Conservation (phyloP, 2,329 filamentous ascomycete genomes). For the Botrytis tulipae region DNA sequence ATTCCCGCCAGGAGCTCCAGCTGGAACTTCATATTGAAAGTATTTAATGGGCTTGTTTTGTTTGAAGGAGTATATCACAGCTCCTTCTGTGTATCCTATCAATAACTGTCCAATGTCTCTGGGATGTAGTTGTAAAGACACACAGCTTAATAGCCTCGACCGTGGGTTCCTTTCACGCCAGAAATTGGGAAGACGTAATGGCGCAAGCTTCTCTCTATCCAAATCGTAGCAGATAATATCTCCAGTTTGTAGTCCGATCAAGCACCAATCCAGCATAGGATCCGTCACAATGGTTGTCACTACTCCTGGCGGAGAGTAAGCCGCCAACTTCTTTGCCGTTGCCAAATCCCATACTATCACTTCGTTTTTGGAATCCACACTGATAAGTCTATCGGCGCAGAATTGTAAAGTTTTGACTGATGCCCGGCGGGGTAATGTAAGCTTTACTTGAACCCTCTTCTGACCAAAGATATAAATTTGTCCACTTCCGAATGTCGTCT, state of each 20-base stretch:
- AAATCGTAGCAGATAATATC: constrained; percentile 92
- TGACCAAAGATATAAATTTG: constrained; percentile 89
- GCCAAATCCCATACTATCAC: constrained; percentile 79
- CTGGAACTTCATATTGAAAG: constrained; percentile 79
- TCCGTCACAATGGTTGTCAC: constrained; percentile 77
- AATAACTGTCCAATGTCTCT: constrained; percentile 88
- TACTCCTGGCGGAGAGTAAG: constrained; percentile 73
- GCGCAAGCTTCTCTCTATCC: constrained; percentile 72
- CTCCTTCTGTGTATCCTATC: constrained; percentile 86
- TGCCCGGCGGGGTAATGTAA: constrained; percentile 67
- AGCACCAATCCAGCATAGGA: constrained; percentile 88
- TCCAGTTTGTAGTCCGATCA: constrained; percentile 78
- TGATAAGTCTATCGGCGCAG: constrained; percentile 80
- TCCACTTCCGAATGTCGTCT: constrained; percentile 80
- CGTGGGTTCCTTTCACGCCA: constrained; percentile 74
- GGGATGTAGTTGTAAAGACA: constrained; percentile 82
- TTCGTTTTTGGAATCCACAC: constrained; percentile 82
- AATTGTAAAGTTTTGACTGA: constrained; percentile 81
- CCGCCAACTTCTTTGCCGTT: constrained; percentile 62
- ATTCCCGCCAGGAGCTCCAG: constrained; percentile 74
- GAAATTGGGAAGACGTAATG: constrained; percentile 82
- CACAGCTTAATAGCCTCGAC: constrained; percentile 61
- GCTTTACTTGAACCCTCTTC: constrained; percentile 71
- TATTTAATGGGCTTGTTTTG: constrained; percentile 75
- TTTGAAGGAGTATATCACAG: constrained; percentile 92